Conservation (phyloP, 139 green algal species). For the Chlorella sp. region DNA sequence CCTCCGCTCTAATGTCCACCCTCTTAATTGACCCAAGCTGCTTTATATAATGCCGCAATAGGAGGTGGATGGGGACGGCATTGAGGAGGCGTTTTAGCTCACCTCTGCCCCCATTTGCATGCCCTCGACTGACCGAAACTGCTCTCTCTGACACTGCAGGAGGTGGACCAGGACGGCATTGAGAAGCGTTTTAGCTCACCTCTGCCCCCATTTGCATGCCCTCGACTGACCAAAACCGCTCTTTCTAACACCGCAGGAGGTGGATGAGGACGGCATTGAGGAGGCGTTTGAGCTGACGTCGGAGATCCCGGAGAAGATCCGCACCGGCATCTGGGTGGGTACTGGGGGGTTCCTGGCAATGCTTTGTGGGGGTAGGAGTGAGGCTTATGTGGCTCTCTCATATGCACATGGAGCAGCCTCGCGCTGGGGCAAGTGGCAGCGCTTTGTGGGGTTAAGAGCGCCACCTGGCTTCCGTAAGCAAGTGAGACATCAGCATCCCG, state of each 20-base stretch:
- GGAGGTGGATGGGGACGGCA: constrained; percentile 87
- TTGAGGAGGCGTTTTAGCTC: constrained; percentile 98
- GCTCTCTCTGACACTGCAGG: not conserved
- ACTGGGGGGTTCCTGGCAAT: not conserved
- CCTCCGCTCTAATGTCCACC: not conserved
- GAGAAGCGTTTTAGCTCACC: constrained; percentile 97
- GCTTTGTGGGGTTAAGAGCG: not conserved
- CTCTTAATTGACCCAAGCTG: too few species aligned
- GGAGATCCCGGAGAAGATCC: constrained; percentile 85
- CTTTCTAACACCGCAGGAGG: constrained; percentile 25
- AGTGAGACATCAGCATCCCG: not conserved
- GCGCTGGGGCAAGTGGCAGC: too few species aligned
- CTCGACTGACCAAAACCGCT: not conserved
- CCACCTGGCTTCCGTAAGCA: not conserved
- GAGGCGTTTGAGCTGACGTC: constrained; percentile 96
- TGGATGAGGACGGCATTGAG: constrained; percentile 94
- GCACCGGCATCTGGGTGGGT: constrained; percentile 57
- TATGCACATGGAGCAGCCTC: too few species aligned
- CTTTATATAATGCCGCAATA: not conserved
- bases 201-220: not conserved
- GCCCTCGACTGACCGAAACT: too few species aligned
- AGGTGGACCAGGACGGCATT: too few species aligned
- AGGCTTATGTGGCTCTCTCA: too few species aligned
- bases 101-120: too few species aligned
- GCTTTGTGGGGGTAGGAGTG: not conserved